Evolutionary conservation across 2,329 filamentous ascomycete species (phyloP), one percentile per base, ranked within the genome.

Genomic region (Phaeophleospora eucalypticola): DNA sequence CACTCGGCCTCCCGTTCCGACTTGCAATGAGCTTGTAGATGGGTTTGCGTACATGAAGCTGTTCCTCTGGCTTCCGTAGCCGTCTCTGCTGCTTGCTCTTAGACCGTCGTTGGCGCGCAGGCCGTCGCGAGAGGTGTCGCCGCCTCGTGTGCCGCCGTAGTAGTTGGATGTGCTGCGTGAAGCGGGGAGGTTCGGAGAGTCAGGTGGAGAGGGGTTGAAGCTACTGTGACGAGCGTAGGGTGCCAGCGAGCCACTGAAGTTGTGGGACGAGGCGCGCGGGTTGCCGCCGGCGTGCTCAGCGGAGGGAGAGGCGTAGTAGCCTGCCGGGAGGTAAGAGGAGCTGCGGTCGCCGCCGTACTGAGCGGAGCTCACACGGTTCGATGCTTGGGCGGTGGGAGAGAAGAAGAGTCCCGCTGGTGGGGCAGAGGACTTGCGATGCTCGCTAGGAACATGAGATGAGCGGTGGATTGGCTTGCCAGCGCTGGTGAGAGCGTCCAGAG

Each of bases 391-490:
- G 0, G 93, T 97, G 0, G 93, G 93, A 6, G 89, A 95, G 74
- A 95, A 98, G 79, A 98, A 98, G 14, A 97, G 76, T 52, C 85
- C 87, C 32, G 81, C 81, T 61, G 80, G 86, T 9, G 76, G 81
- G 19, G 78, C 81, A 41, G 71, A 71, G 45, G 61, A 60, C 54
- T 59, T 20, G 19, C 45, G 39, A 20, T 44, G 35, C 1, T 47
- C 45, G 18, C 36, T 39, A 20, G 39, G 29, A 4, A 46, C 12
- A 14, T 34, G 39, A 17, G 45, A 47, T n/a, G 34, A 37, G 32
- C 45, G 40, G 32, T 37, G 36, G 4, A 47, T 43, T 16, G 61
- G 65, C 65, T 64, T 68, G 60, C 62, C 67, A 58, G 59, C 52
- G 61, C 64, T 54, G 17, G 57, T 64, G 41, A 78, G 61, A 41